phyloP scores from a whole-genome alignment of 2,329 filamentous ascomycete genomes.

The Exophiala viscosa region DNA sequence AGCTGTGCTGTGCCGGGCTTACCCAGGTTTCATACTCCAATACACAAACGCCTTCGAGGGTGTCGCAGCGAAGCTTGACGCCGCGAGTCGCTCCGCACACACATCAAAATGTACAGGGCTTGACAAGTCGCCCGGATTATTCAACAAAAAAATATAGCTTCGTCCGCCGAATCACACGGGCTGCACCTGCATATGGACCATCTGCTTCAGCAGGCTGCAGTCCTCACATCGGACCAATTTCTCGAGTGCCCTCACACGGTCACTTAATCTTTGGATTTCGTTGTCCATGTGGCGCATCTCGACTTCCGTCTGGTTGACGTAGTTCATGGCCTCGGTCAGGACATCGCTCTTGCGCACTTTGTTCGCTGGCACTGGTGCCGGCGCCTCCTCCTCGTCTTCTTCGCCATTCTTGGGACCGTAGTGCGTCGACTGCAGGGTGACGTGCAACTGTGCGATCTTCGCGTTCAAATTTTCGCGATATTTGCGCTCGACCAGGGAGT shows the following conservation, averaged over 20 bases:
- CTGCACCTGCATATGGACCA: conserved; percentile 23
- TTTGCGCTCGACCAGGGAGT: conserved; percentile 28
- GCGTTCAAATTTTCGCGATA: conserved; percentile 30
- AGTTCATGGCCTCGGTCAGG: conserved; percentile 27
- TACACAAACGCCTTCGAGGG: too few species aligned
- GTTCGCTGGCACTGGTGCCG: conserved; percentile 4
- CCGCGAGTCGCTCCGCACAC: too few species aligned
- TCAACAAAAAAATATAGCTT: neutral
- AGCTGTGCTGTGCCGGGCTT: too few species aligned
- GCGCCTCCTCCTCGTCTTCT: conserved; percentile 16
- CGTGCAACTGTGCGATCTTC: conserved; percentile 28
- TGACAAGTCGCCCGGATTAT: too few species aligned
- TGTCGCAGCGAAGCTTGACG: neutral
- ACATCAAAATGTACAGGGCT: too few species aligned
- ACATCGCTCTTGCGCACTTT: conserved; percentile 27
- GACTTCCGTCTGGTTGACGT: conserved; percentile 24
- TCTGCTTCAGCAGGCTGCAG: conserved; percentile 21
- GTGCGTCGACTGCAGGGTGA: conserved; percentile 24
- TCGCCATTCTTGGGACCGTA: conserved; percentile 22
- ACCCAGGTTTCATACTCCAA: too few species aligned
- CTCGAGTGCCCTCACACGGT: conserved; percentile 20
- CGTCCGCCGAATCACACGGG: conserved; percentile 9
- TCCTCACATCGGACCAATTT: conserved; percentile 24
- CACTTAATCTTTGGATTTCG: conserved; percentile 23
- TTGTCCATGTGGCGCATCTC: conserved; percentile 26